phyloP scores from a whole-genome alignment of 208 protist genomes.

The Wallacemonas rigidus region DNA sequence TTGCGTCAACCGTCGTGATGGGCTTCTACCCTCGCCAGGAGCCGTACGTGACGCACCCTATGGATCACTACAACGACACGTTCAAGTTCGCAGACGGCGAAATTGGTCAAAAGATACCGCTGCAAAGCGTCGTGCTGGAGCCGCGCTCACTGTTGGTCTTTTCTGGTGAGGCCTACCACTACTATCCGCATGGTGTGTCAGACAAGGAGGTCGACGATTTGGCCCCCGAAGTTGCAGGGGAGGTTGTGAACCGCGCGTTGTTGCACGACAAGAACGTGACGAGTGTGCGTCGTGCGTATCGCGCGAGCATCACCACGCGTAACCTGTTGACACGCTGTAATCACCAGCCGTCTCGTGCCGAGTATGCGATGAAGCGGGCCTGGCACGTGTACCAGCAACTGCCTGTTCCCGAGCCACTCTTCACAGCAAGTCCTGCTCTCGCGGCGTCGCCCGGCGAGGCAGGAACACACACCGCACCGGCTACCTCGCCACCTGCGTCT shows the following conservation, averaged over 20 bases:
- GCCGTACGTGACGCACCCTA: conserved; percentile 73
- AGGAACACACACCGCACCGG: too few species aligned
- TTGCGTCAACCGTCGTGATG: conserved; percentile 84
- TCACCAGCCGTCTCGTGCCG: conserved; percentile 72
- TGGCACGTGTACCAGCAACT: conserved; percentile 86
- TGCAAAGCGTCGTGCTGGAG: conserved; percentile 84
- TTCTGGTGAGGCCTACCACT: conserved; percentile 74
- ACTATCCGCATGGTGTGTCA: conserved; percentile 87
- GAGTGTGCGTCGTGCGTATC: conserved; percentile 60
- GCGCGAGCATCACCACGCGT: conserved; percentile 84
- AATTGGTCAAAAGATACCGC: conserved; percentile 60
- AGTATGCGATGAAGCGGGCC: conserved; percentile 89
- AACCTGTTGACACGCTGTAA: conserved; percentile 87
- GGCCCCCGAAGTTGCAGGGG: conserved; percentile 47
- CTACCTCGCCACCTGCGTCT: too few species aligned
- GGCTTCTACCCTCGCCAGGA: conserved; percentile 82
- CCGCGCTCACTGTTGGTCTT: conserved; percentile 89
- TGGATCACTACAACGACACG: conserved; percentile 94
- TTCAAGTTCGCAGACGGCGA: conserved; percentile 80
- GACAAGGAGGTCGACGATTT: conserved; percentile 71
- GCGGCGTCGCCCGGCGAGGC: not conserved
- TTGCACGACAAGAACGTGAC: conserved; percentile 56
- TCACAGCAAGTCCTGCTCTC: conserved; percentile 33
- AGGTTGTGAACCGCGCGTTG: conserved; percentile 78
- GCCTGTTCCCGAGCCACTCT: conserved; percentile 57